Evolutionary conservation across 2,329 filamentous ascomycete species (phyloP).

Genomic region (Aotearoamyces nothofagi): DNA sequence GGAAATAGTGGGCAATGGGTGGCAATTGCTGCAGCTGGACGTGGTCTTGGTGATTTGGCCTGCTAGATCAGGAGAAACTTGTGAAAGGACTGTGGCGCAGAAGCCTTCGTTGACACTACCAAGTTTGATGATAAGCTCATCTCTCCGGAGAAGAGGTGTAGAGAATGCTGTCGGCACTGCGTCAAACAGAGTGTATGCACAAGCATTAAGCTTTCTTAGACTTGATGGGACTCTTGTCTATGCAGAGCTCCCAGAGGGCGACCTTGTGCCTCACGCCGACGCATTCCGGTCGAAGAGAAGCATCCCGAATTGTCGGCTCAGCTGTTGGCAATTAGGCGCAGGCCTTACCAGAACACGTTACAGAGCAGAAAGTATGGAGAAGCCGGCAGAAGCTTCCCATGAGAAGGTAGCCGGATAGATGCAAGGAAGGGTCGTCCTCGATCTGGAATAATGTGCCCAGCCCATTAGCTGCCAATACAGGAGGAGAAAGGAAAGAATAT

Average conservation of each 20-base stretch:
- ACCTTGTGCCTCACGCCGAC: slow-evolving; percentile 26
- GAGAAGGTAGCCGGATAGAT: slow-evolving; percentile 27
- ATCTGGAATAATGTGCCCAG: slow-evolving; percentile 22
- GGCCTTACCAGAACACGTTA: slow-evolving; percentile 30
- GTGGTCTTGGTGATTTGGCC: slow-evolving; percentile 49
- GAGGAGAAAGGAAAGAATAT: too few species aligned
- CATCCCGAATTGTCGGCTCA: slow-evolving; percentile 30
- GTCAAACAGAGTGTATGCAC: slow-evolving; percentile 32
- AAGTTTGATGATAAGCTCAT: slow-evolving; percentile 32
- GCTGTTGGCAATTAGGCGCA: slow-evolving; percentile 34
- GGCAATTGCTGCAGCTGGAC: slow-evolving; percentile 43
- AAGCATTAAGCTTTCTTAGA: slow-evolving; percentile 29
- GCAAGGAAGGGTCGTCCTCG: slow-evolving; percentile 30
- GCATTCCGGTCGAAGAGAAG: slow-evolving; percentile 26
- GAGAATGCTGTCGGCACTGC: slow-evolving; percentile 38
- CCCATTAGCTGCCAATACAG: too few species aligned
- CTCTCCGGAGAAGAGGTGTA: slow-evolving; percentile 38
- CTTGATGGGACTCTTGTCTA: slow-evolving; percentile 34
- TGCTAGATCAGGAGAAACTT: slow-evolving; percentile 48
- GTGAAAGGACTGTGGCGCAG: slow-evolving; percentile 43
- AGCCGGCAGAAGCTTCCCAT: slow-evolving; percentile 27
- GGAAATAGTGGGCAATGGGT: slow-evolving; percentile 27
- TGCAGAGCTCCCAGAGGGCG: slow-evolving; percentile 33
- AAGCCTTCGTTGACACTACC: slow-evolving; percentile 50
- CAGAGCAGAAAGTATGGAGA: slow-evolving; percentile 29